A percentile compares a stretch with the other conserved stretches of the same genome.
Evolutionary conservation across 352 stramenopile genomes (phyloP).

Genomic region (Globisporangium cystogenes): DNA sequence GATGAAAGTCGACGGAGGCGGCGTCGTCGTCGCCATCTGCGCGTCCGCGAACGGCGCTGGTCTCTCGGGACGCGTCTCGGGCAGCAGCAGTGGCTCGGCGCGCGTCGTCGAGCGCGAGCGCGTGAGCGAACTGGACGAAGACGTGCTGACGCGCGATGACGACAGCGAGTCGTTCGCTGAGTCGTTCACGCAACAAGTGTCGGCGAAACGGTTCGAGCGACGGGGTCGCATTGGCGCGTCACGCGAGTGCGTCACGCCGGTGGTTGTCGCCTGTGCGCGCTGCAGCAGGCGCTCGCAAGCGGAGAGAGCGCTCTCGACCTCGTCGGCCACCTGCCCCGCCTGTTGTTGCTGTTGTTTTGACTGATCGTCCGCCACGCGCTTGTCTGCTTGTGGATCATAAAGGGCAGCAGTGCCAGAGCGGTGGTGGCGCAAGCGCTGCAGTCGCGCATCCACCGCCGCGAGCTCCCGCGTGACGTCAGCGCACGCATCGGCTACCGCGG

Average conservation of each 20-base stretch:
- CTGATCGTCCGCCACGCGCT: background rate
- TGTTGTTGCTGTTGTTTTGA: constrained; percentile 19
- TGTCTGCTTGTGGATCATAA: background rate
- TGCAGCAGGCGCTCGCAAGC: constrained; percentile 48
- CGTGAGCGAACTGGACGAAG: background rate
- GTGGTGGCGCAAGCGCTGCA: constrained; percentile 20
- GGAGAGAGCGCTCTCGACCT: constrained; percentile 44
- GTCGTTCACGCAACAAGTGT: background rate
- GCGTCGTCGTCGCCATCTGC: background rate
- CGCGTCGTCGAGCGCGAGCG: background rate
- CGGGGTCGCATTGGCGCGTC: background rate
- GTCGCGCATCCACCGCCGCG: constrained; percentile 25
- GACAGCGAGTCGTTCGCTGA: background rate
- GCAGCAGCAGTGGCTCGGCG: background rate
- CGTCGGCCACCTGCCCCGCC: constrained; percentile 36
- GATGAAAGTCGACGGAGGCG: constrained; percentile 1
- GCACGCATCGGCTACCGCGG: constrained; percentile 27
- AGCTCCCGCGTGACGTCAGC: constrained; percentile 38
- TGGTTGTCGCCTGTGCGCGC: constrained; percentile 4
- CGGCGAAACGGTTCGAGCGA: constrained; percentile 4
- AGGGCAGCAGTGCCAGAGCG: background rate
- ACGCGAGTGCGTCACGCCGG: background rate
- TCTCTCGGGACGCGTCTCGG: background rate
- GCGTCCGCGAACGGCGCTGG: background rate
- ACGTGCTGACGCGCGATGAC: constrained; percentile 1